phyloP scores from a whole-genome alignment of 2,329 filamentous ascomycete genomes.

The Fusarium incarnatum region DNA sequence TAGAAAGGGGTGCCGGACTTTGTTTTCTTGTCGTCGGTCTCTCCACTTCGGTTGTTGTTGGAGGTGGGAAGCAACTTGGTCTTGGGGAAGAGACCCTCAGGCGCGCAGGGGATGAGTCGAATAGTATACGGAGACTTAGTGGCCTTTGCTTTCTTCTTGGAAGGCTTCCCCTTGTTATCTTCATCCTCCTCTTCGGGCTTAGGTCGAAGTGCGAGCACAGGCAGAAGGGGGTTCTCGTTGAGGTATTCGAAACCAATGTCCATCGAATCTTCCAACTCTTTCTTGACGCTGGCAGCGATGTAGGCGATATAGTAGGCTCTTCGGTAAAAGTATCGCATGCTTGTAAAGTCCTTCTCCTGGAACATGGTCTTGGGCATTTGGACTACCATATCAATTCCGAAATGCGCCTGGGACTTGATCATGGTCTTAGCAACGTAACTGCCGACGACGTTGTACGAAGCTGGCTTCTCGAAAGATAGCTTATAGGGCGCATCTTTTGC shows the following conservation, averaged over 20 bases:
- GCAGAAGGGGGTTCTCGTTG: slow-evolving; percentile 80
- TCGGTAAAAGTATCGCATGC: slow-evolving; percentile 95
- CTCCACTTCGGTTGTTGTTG: slow-evolving; percentile 74
- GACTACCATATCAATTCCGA: slow-evolving; percentile 84
- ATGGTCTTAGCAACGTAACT: slow-evolving; percentile 85
- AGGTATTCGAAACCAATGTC: slow-evolving; percentile 73
- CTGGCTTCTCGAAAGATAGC: slow-evolving; percentile 79
- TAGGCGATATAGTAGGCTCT: slow-evolving; percentile 91
- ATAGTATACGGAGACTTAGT: slow-evolving; percentile 66
- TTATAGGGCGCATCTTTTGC: slow-evolving; percentile 83
- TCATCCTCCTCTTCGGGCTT: slow-evolving; percentile 40
- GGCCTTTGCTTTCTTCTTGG: slow-evolving; percentile 43
- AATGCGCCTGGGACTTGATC: slow-evolving; percentile 68
- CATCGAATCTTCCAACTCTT: slow-evolving; percentile 64
- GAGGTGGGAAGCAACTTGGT: slow-evolving; percentile 77
- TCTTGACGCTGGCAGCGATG: slow-evolving; percentile 76
- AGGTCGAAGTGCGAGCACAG: slow-evolving; percentile 67
- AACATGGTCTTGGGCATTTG: slow-evolving; percentile 85
- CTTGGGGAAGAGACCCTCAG: slow-evolving; percentile 75
- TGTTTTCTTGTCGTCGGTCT: slow-evolving; percentile 57
- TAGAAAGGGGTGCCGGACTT: slow-evolving; percentile 80
- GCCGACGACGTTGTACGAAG: slow-evolving; percentile 86
- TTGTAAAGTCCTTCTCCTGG: slow-evolving; percentile 93
- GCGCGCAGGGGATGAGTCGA: slow-evolving; percentile 80
- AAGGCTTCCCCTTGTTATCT: slow-evolving; percentile 27